phyloP scores from a whole-genome alignment of 176 grass and related monocot species.

The Bonia amplexicaulis region DNA sequence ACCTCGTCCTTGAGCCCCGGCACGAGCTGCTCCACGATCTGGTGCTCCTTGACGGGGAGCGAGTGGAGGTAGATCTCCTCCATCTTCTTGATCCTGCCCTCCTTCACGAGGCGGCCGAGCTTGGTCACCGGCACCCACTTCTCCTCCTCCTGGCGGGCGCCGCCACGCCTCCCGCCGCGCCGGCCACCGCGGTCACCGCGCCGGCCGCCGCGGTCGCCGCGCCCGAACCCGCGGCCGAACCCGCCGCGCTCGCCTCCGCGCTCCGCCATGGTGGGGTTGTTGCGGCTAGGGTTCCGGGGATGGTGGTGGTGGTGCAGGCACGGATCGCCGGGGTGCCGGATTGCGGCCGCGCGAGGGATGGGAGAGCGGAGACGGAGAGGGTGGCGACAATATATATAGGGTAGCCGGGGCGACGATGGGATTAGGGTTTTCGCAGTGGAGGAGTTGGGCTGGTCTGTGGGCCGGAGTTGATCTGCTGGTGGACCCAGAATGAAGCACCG shows the following conservation, averaged over 20 bases:
- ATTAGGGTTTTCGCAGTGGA: constrained; percentile 29
- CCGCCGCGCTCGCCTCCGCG: constrained; percentile 49
- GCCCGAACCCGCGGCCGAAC: constrained; percentile 60
- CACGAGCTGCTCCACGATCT: constrained; percentile 53
- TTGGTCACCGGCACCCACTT: constrained; percentile 73
- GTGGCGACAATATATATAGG: background rate
- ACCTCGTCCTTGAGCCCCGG: constrained; percentile 74
- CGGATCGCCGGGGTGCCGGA: background rate
- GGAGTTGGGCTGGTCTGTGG: background rate
- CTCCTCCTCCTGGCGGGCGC: constrained; percentile 55
- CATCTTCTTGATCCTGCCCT: constrained; percentile 26
- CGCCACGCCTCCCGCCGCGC: constrained; percentile 44
- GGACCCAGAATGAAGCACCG: background rate
- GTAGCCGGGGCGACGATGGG: background rate
- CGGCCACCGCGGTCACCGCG: constrained; percentile 52
- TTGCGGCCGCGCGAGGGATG: background rate
- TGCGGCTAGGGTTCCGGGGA: background rate
- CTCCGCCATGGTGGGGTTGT: constrained; percentile 40
- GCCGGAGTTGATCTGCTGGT: background rate
- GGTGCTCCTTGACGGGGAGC: constrained; percentile 75
- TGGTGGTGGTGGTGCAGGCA: background rate
- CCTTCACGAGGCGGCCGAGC: constrained; percentile 71
- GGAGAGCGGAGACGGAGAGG: background rate
- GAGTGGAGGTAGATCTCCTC: constrained; percentile 85
- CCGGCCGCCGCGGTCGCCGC: constrained; percentile 31